Percentiles rank a stretch among this genome's conserved stretches.
phyloP scores from a whole-genome alignment of 345 rosid genomes.

The Barbarea vulgaris region DNA sequence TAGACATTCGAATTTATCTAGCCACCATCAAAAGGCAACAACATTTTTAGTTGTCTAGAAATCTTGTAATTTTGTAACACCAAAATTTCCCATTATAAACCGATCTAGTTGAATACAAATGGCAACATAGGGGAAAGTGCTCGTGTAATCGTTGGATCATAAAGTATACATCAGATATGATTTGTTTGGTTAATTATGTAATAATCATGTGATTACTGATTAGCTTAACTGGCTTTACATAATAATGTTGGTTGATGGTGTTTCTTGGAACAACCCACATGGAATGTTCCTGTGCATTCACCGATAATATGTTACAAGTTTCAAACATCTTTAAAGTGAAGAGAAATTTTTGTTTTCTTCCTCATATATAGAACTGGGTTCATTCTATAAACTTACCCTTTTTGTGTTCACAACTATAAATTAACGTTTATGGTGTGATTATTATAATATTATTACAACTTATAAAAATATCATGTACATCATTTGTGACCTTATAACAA shows the following conservation, averaged over 20 bases:
- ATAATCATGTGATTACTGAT: slow-evolving; percentile 41
- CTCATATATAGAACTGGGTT: background rate
- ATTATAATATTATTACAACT: background rate
- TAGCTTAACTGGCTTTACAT: slow-evolving; percentile 36
- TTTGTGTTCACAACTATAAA: background rate
- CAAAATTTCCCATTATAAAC: background rate
- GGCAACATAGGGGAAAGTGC: background rate
- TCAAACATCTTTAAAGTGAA: slow-evolving; percentile 7
- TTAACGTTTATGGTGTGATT: background rate
- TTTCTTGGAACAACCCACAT: slow-evolving; percentile 37
- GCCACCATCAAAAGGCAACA: background rate
- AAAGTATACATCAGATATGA: background rate
- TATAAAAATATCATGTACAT: background rate
- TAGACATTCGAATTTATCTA: background rate
- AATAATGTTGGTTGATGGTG: slow-evolving; percentile 16
- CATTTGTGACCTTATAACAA: no score
- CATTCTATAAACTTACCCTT: background rate
- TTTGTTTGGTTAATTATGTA: background rate
- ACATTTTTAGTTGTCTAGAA: slow-evolving; percentile 5
- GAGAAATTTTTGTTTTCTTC: background rate
- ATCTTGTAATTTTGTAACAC: slow-evolving; percentile 10
- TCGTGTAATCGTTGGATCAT: slow-evolving; percentile 25
- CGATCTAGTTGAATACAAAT: slow-evolving; percentile 8
- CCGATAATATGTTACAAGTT: background rate
- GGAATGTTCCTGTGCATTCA: slow-evolving; percentile 33